Evolutionary conservation across 75 land plant species (phyloP), one percentile per base, ranked within the genome.

Genomic region (Pinus albicaulis): DNA sequence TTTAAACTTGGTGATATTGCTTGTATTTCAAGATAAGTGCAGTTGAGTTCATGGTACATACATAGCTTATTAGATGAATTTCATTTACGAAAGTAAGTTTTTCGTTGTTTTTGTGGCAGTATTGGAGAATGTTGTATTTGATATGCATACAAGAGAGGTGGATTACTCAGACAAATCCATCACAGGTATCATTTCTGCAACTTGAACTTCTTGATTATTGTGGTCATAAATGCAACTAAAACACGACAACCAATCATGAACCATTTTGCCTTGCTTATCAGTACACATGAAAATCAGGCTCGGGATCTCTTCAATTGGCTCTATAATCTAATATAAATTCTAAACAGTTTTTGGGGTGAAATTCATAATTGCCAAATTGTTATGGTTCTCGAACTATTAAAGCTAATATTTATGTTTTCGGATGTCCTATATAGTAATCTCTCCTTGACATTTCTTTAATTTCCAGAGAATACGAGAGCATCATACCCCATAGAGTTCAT

Each of bases 51-150:
- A 41, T 69, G 55, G 16, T 48, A 59, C 23, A 31, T 48, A 10
- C 20, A 23, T 76, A 41, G 10, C 26, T 53, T 58, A 80, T n/a
- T 57, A 57, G 22, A 57, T 19, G 10, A 48, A 48, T 10, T 48
- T 10, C 53, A 48, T 48, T 22, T 57, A 19, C 20, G 22, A 57
- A 57, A 19, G 5, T 19, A 57, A 57, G 7, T 6, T 6, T 57
- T 7, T n/a, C 22, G n/a, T 57, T 72, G n/a, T 52, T 75, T 61
- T 20, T 16, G 20, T 53, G 48, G 65, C 85, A 82, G 86, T 84
- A 68, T 74, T 84, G 80, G 86, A 84, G 75, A 84, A 84, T 64
- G 86, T 84, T 38, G 85, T 84, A 17, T 84, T 84, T 64, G 86
- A 84, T 57, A 80, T 83, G 80, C 86, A 82, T 38, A 57, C 81